A percentile compares a stretch with the other conserved stretches of the same genome.
These are phyloP conservation scores for Novymonas esmeraldas DNA, from an alignment of 208 protist species.

Conservation along the genomic window DNA sequence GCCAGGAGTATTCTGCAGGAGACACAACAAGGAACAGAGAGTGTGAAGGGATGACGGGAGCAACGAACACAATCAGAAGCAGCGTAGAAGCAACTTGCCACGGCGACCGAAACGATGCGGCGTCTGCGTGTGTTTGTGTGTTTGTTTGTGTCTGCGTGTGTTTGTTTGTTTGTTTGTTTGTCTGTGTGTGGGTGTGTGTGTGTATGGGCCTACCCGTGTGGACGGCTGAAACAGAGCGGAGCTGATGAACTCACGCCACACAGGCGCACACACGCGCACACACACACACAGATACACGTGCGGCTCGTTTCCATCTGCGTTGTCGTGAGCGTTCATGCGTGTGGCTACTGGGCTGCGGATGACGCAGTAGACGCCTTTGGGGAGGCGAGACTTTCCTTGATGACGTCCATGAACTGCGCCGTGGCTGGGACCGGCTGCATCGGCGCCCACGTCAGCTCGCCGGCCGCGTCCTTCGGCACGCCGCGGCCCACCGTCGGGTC, in stretches of 20 bases:
- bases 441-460: constrained; percentile 45
- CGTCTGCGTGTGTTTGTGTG: neutral
- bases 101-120: too few relatives aligned
- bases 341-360: neutral
- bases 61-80: too few relatives aligned
- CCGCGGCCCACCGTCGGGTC: constrained; percentile 78
- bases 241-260: too few relatives aligned
- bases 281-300: too few relatives aligned
- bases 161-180: neutral
- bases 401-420: constrained; percentile 24
- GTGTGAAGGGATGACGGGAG: neutral
- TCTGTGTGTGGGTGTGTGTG: neutral
- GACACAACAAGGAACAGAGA: neutral
- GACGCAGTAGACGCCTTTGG: neutral
- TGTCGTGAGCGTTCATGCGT: neutral
- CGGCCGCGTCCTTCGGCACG: constrained; percentile 62
- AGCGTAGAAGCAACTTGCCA: too few relatives aligned
- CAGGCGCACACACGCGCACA: too few relatives aligned
- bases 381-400: constrained; percentile 16
- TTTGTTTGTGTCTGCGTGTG: neutral
- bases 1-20: too few relatives aligned
- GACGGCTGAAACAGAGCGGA: neutral
- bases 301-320: neutral
- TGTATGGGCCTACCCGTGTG: neutral
- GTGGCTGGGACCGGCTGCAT: constrained; percentile 39